These are phyloP conservation scores for Penicillium simplicissimum DNA, from an alignment of 495 filamentous ascomycete genomes.

Conservation along the genomic window DNA sequence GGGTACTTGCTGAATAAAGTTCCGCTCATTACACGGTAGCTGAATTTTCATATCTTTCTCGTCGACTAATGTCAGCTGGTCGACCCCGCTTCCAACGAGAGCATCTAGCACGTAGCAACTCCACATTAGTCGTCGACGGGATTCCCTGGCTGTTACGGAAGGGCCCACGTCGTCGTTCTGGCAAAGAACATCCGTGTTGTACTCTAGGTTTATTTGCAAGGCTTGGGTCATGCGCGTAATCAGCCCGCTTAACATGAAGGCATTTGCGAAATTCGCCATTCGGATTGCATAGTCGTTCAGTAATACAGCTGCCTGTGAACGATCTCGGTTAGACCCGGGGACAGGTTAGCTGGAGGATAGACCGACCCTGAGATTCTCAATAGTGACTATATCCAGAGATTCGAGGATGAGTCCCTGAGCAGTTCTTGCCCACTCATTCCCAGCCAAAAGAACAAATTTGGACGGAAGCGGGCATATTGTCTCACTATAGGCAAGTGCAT, in stretches of 20 bases:
- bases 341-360: neutral
- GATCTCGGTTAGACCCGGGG: neutral
- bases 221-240: conserved; percentile 41
- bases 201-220: conserved; percentile 40
- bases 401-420: conserved; percentile 32
- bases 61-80: conserved; percentile 34
- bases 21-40: conserved; percentile 36
- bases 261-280: conserved; percentile 37
- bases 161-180: conserved; percentile 21
- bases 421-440: conserved; percentile 33
- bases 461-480: conserved; percentile 13
- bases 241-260: conserved; percentile 40
- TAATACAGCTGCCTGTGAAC: conserved; percentile 28
- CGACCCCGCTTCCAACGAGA: conserved; percentile 37
- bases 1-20: conserved; percentile 29
- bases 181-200: conserved; percentile 38
- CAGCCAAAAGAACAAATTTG: conserved; percentile 23
- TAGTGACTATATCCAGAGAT: conserved; percentile 34
- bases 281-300: conserved; percentile 38
- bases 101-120: conserved; percentile 42
- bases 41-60: conserved; percentile 43
- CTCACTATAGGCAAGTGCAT: conserved; percentile 30
- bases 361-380: conserved; percentile 37
- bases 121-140: conserved; percentile 40
- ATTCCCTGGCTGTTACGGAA: conserved; percentile 29